Evolutionary conservation across 371 early-diverging fungal species (phyloP).

Genomic region (Catenaria anguillulae): DNA sequence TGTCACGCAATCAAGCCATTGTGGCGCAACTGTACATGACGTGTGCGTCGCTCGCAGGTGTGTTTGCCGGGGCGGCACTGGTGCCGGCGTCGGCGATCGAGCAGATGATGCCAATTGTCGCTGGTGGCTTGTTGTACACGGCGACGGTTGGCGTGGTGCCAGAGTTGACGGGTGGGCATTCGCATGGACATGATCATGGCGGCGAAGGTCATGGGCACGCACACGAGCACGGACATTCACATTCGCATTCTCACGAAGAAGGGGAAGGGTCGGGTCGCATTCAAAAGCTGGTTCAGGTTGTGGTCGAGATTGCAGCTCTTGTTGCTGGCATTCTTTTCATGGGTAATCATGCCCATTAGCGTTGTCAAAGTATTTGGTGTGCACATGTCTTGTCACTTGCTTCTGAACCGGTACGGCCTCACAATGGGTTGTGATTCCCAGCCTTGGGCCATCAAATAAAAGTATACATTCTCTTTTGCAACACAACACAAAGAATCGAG

Average conservation of each 20-base stretch:
- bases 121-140: constrained; percentile 78
- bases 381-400: too few relatives aligned
- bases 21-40: constrained; percentile 72
- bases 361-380: too few relatives aligned
- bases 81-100: constrained; percentile 26
- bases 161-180: constrained; percentile 51
- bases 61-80: not conserved
- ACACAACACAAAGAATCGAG: too few relatives aligned
- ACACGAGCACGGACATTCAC: constrained; percentile 23
- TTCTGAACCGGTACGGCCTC: too few relatives aligned
- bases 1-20: constrained; percentile 53
- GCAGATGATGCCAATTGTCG: constrained; percentile 67
- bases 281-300: constrained; percentile 12
- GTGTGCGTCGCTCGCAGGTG: constrained; percentile 45
- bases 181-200: constrained; percentile 32
- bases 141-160: constrained; percentile 78
- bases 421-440: too few relatives aligned
- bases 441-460: too few relatives aligned
- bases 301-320: constrained; percentile 25
- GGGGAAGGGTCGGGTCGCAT: not conserved
- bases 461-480: too few relatives aligned
- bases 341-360: constrained; percentile 1
- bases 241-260: too few relatives aligned
- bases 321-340: constrained; percentile 26
- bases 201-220: constrained; percentile 46